These are phyloP conservation scores for Solanum medicagineum DNA, from an alignment of 257 asterid species.

Conservation along the genomic window DNA sequence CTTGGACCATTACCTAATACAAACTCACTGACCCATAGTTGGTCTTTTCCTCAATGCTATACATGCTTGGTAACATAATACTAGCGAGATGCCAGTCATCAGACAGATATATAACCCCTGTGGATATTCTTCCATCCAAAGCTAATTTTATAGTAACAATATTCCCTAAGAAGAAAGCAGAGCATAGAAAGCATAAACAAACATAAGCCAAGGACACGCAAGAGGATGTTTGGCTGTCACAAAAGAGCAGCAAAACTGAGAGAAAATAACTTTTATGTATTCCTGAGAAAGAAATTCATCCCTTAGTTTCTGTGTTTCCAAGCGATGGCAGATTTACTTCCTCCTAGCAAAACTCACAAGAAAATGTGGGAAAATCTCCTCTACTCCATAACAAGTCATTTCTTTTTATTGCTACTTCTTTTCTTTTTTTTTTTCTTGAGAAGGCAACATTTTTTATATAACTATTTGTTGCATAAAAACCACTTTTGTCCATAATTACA, in stretches of 20 bases:
- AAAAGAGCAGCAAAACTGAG: not conserved
- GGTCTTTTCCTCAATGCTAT: not conserved
- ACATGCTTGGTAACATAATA: not conserved
- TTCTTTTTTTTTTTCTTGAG: not conserved
- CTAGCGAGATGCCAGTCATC: not conserved
- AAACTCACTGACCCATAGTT: not conserved
- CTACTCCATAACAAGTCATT: not conserved
- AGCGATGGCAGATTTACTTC: not conserved
- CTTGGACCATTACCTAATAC: not conserved
- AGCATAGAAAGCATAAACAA: not conserved
- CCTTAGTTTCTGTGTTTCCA: not conserved
- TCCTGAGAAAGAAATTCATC: not conserved
- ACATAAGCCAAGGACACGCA: not conserved
- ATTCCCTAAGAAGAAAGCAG: not conserved
- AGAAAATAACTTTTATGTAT: not conserved
- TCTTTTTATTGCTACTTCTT: not conserved
- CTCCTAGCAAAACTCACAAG: not conserved
- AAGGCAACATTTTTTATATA: not conserved
- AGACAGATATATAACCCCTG: not conserved
- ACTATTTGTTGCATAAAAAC: not conserved
- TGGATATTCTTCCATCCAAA: not conserved
- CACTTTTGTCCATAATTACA: not conserved
- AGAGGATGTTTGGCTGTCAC: not conserved
- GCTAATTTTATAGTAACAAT: not conserved
- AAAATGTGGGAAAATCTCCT: not conserved